Evolutionary conservation across 495 filamentous ascomycete genomes (phyloP), one percentile per base, ranked within the genome.

Genomic region (Clavariopsis aquatica): DNA sequence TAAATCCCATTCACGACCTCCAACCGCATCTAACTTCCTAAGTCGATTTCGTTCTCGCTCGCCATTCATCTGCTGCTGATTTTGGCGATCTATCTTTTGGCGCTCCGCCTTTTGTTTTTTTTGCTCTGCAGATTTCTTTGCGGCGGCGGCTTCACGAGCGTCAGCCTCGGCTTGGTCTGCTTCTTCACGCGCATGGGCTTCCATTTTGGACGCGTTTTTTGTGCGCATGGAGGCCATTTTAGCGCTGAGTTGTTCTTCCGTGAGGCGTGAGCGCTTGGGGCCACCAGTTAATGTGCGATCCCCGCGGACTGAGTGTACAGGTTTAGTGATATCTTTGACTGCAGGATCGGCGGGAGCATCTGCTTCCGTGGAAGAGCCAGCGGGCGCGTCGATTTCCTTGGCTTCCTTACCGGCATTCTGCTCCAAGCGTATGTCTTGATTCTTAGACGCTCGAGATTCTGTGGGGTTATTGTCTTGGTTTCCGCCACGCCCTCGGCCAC

Each of bases 1-100:
- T 17, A 81, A 80, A 77, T 93, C 89, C 89, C 89, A 93, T 73
- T 92, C 89, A 45, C 89, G 77, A 2, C 83, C 88, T 0, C 77
- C 79, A 41, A 85, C 73, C 15, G 87, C 86, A 26, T 84, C 80
- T 20, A 93, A 75, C 69, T 93, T 93, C 57, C 89, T 77, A 70
- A 83, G 78, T 34, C 88, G 76, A 65, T 93, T 93, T 65, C 82
- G 82, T 70, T 91, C 89, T 22, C 89, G 75, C 72, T 93, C 89
- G 27, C 77, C 80, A 68, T 88, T 86, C 86, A 89, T 86, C 41
- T 82, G 78, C 31, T 80, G 77, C 19, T 83, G 77, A 52, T 84
- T 81, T 26, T 73, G 73, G 7, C 81, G 75, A 71, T 91, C 88
- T 57, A 81, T 77, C 20, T 81, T 80, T 56, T 80, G 74, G 56